Conservation (phyloP, 108 stramenopile species). For the Pseudonitzschia pungens region DNA sequence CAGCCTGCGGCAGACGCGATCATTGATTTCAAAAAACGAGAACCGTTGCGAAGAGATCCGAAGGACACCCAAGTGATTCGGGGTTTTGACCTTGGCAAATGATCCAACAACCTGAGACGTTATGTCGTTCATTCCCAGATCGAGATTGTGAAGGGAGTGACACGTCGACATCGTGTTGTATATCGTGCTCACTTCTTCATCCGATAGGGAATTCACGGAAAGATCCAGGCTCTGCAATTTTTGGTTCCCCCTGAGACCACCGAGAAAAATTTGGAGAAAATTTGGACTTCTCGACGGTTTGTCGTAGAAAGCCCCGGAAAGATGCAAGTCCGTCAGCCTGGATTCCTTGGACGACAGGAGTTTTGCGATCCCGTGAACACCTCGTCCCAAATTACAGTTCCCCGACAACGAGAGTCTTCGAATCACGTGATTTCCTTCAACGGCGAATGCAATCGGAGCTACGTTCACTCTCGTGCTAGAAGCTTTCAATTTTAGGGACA, state of each 20-base stretch:
- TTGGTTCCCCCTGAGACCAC: constrained; percentile 9
- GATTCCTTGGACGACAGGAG: constrained; percentile 3
- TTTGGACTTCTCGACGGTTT: neutral
- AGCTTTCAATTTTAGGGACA: constrained; percentile 13
- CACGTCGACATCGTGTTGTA: constrained; percentile 8
- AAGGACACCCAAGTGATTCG: constrained; percentile 1
- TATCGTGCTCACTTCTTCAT: constrained; percentile 4
- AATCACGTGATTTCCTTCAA: neutral
- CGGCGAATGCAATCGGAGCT: constrained; percentile 8
- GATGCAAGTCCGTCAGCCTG: constrained; percentile 12
- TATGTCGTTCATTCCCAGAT: constrained; percentile 22
- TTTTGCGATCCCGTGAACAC: constrained; percentile 5
- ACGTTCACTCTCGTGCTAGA: neutral
- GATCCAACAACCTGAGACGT: constrained; percentile 5
- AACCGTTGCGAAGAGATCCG: constrained; percentile 12
- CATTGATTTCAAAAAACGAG: constrained; percentile 17
- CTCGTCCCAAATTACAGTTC: constrained; percentile 10
- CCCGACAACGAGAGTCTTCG: constrained; percentile 14
- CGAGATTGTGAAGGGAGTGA: neutral
- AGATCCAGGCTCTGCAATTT: constrained; percentile 12
- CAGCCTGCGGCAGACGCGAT: constrained; percentile 7
- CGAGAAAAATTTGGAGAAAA: constrained; percentile 5
- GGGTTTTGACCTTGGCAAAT: neutral
- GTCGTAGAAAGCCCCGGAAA: constrained; percentile 14
- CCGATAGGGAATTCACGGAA: constrained; percentile 14